Evolutionary conservation across 1,284 basidiomycete species (phyloP).

Genomic region (Nidula niveotomentosa): DNA sequence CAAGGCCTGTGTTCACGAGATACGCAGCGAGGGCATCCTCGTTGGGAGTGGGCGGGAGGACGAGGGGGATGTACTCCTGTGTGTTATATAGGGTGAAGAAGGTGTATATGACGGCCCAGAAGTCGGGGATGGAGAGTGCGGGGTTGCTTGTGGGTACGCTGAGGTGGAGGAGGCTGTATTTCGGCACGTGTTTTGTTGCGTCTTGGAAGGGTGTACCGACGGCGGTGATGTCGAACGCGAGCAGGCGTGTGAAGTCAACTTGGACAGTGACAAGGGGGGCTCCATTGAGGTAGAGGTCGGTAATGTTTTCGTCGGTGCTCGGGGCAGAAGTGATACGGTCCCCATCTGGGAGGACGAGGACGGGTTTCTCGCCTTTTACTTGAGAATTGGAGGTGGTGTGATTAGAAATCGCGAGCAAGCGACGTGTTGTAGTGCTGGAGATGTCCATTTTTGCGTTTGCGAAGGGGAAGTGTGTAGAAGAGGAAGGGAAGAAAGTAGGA

Average conservation of each 20-base stretch:
- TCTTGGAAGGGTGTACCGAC: constrained; percentile 24
- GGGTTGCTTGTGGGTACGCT: constrained; percentile 11
- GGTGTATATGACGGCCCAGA: constrained; percentile 26
- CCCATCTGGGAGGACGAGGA: constrained; percentile 21
- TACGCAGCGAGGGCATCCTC: constrained; percentile 19
- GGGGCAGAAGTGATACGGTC: constrained; percentile 15
- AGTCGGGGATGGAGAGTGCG: constrained; percentile 15
- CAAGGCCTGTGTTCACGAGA: constrained; percentile 24
- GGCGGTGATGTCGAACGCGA: constrained; percentile 21
- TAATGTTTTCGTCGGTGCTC: constrained; percentile 7
- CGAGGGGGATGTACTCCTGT: constrained; percentile 25
- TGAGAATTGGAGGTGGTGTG: constrained; percentile 11
- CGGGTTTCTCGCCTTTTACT: constrained; percentile 8
- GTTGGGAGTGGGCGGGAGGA: constrained; percentile 15
- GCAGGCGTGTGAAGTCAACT: constrained; percentile 6
- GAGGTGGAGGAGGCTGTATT: constrained; percentile 19
- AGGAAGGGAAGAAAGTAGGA: not conserved
- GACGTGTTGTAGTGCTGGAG: constrained; percentile 9
- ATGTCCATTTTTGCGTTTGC: constrained; percentile 6
- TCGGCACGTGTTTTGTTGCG: constrained; percentile 23
- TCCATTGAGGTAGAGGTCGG: constrained; percentile 15
- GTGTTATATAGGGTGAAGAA: constrained; percentile 24
- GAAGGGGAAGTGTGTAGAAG: not conserved
- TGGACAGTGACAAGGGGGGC: constrained; percentile 14
- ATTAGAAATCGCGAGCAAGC: constrained; percentile 18